Evolutionary conservation across 371 early-diverging fungal species (phyloP), one percentile per base, ranked within the genome.

Genomic region (Saksenaea oblongispora): DNA sequence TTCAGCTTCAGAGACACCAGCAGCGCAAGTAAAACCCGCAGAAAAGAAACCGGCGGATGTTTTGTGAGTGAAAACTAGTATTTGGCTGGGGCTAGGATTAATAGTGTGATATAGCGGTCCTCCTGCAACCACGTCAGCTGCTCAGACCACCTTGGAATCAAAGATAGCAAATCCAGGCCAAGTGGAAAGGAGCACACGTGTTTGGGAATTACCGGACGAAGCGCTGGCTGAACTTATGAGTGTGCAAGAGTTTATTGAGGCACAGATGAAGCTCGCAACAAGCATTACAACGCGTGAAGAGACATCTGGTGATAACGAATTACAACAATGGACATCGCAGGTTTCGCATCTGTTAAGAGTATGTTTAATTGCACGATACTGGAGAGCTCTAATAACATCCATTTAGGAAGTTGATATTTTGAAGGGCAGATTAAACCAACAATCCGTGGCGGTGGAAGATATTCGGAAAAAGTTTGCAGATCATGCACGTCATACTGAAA

Each of bases 171-270:
- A 55, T 3, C 67, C 67, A 7, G 58, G 57, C 5, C 39, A 55
- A n/a, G 58, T 67, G 34, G 62, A 58, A 35, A 51, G 54, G 34
- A 54, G 67, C 18, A 67, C 67, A 34, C 62, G 67, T 11, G 59
- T 60, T 34, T 31, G 55, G 18, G 67, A 67, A 17, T 54, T 67
- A 42, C 62, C 67, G 3, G 39, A 5, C 4, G 56, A 28, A 15
- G 67, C 67, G 17, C 61, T 58, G 42, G 41, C 34, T 17, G 62
- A 62, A 34, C 42, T 67, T 22, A 47, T 51, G 15, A 24, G 28
- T 7, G 24, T 62, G 15, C 53, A 34, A n/a, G 54, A 44, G 39
- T 59, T 67, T 22, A 67, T 67, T 14, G 27, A 54, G 5, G 35
- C 54, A 36, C 67, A 67, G 54, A 41, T 59, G 54, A 35, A 58